Percentiles rank a stretch among this genome's conserved stretches.
Evolutionary conservation across 495 filamentous ascomycete genomes (phyloP).

Genomic region (Mytilinidion resinicola): DNA sequence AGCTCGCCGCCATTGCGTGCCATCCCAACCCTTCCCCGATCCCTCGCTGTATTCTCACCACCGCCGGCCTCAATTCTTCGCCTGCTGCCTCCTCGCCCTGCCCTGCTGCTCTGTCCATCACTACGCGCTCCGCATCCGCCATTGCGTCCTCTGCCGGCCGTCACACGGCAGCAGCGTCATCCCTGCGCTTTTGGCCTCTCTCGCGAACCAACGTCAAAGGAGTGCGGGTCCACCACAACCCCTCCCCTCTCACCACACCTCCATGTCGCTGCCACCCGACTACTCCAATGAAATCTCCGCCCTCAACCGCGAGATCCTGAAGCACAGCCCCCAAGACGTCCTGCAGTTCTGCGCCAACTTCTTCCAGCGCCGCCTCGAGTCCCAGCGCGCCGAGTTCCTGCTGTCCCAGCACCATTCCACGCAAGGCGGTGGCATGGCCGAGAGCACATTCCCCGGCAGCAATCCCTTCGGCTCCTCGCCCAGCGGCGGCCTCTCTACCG

Average conservation of each 20-base stretch:
- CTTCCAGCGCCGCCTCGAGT: constrained; percentile 56
- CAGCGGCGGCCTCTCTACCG: constrained; percentile 29
- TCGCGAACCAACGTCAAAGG: constrained; percentile 29
- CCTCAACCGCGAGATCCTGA: constrained; percentile 51
- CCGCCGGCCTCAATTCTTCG: no score
- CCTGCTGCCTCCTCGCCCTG: no score
- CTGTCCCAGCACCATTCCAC: constrained; percentile 39
- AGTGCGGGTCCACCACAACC: constrained; percentile 16
- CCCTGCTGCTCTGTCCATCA: no score
- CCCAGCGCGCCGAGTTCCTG: constrained; percentile 51
- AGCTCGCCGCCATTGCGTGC: no score
- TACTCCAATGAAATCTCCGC: constrained; percentile 55
- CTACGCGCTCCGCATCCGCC: no score
- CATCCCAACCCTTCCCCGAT: no score
- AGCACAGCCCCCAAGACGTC: constrained; percentile 49
- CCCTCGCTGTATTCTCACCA: no score
- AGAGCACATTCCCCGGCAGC: constrained; percentile 50
- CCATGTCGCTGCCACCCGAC: constrained; percentile 48
- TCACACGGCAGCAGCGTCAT: constrained; percentile 24
- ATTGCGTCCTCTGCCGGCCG: background rate
- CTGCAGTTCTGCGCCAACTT: constrained; percentile 64
- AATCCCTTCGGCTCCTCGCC: constrained; percentile 49
- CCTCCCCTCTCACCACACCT: constrained; percentile 18
- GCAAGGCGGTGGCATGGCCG: constrained; percentile 45
- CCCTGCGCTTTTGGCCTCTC: constrained; percentile 19